A percentile compares a stretch with the other conserved stretches of the same genome.
Evolutionary conservation across 306 rosid genomes (phyloP).

Genomic region (Boehmeria nivea): DNA sequence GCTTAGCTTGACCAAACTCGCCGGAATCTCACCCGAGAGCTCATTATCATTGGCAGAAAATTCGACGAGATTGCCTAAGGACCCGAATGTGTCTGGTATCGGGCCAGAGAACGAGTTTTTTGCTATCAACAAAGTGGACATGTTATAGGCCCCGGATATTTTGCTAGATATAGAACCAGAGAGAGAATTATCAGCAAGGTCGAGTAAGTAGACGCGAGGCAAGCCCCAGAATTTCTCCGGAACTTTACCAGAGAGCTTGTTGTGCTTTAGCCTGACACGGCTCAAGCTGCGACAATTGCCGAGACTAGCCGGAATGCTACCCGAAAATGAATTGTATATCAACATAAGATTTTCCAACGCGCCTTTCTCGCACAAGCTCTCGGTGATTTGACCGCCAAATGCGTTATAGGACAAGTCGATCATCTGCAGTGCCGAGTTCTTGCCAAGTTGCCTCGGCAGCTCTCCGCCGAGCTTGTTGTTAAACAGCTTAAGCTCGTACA

Average conservation of each 20-base stretch:
- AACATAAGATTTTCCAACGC: slow-evolving; percentile 33
- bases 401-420: slow-evolving; percentile 58
- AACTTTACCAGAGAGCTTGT: slow-evolving; percentile 56
- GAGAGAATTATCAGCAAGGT: slow-evolving; percentile 50
- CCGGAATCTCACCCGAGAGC: slow-evolving; percentile 50
- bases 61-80: slow-evolving; percentile 35
- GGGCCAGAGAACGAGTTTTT: slow-evolving; percentile 55
- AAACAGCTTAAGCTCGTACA: slow-evolving; percentile 48
- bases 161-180: slow-evolving; percentile 50
- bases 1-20: slow-evolving; percentile 35
- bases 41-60: slow-evolving; percentile 39
- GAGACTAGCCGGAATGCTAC: slow-evolving; percentile 44
- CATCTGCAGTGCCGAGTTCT: slow-evolving; percentile 33
- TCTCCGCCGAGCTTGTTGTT: slow-evolving; percentile 53
- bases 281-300: slow-evolving; percentile 46
- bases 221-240: slow-evolving; percentile 66
- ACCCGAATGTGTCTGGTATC: slow-evolving; percentile 52
- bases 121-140: too few relatives aligned
- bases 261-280: slow-evolving; percentile 56
- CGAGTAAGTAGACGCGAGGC: slow-evolving; percentile 46
- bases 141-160: slow-evolving; percentile 45
- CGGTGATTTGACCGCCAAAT: slow-evolving; percentile 54
- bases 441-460: slow-evolving; percentile 53
- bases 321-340: slow-evolving; percentile 59
- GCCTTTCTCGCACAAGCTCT: slow-evolving; percentile 42